A percentile compares a stretch with the other conserved stretches of the same genome.
These are phyloP conservation scores for Coriolopsis trogii DNA, from an alignment of 1,284 basidiomycete species.

Conservation along the genomic window DNA sequence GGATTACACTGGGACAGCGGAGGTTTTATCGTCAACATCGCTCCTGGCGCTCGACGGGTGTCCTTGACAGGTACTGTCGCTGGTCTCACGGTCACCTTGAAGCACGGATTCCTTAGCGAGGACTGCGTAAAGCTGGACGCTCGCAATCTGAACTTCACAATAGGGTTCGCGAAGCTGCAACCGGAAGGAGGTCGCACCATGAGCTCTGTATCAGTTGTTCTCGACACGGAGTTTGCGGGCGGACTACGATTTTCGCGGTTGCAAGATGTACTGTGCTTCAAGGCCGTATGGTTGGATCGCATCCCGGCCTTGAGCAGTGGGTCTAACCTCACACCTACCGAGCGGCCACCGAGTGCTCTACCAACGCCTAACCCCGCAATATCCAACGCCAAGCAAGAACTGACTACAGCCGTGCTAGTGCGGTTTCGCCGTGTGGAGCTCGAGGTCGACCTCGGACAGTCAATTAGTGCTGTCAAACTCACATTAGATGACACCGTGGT, in stretches of 20 bases:
- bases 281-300: constrained; percentile 87
- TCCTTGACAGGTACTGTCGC: constrained; percentile 79
- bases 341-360: constrained; percentile 26
- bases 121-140: constrained; percentile 77
- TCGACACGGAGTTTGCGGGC: constrained; percentile 79
- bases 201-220: constrained; percentile 67
- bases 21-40: constrained; percentile 80
- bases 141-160: constrained; percentile 74
- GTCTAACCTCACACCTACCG: constrained; percentile 35
- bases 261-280: constrained; percentile 87
- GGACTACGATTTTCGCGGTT: constrained; percentile 77
- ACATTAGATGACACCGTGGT: constrained; percentile 63
- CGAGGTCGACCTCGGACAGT: constrained; percentile 79
- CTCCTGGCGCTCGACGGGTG: constrained; percentile 69
- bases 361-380: constrained; percentile 5
- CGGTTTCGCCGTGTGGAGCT: constrained; percentile 74
- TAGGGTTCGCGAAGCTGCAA: constrained; percentile 61
- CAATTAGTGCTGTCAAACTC: constrained; percentile 65
- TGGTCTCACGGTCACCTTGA: constrained; percentile 76
- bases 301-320: constrained; percentile 68
- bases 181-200: constrained; percentile 38
- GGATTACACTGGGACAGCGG: constrained; percentile 91
- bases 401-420: constrained; percentile 64
- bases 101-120: constrained; percentile 82
- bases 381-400: constrained; percentile 44